Conservation (phyloP, 305 asterid species). For the Fraxinus platypoda region DNA sequence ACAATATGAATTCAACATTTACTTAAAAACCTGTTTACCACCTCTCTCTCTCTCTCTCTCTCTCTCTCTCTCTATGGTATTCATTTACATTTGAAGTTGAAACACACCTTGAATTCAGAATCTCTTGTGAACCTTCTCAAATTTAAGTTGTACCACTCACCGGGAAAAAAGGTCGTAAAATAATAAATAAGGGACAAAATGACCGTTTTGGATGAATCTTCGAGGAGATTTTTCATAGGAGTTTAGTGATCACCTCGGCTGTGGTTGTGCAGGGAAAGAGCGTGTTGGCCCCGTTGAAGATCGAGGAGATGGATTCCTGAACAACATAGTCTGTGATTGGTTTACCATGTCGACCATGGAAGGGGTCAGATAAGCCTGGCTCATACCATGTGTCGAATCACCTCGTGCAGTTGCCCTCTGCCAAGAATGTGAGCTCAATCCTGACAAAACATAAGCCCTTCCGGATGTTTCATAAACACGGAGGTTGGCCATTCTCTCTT, state of each 20-base stretch:
- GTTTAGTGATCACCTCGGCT: constrained; percentile 47
- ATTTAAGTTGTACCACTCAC: background rate
- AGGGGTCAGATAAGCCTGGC: constrained; percentile 84
- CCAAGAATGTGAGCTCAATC: constrained; percentile 93
- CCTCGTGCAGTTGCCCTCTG: constrained; percentile 96
- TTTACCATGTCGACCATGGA: constrained; percentile 92
- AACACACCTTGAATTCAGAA: background rate
- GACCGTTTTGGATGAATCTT: too few species aligned
- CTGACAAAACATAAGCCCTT: constrained; percentile 85
- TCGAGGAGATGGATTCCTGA: constrained; percentile 41
- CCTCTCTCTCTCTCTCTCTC: too few species aligned
- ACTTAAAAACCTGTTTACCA: background rate
- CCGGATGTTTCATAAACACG: constrained; percentile 71
- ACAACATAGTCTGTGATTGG: constrained; percentile 66
- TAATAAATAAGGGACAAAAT: background rate
- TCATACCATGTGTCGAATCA: constrained; percentile 64
- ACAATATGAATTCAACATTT: background rate
- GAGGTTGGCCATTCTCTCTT: constrained; percentile 74
- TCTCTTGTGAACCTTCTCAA: background rate
- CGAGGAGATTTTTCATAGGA: too few species aligned
- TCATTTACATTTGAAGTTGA: background rate
- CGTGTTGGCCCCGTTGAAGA: constrained; percentile 38
- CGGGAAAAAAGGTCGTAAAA: background rate
- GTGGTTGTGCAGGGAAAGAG: constrained; percentile 44
- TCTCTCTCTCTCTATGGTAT: background rate